Percentiles rank a stretch among this genome's conserved stretches.
These are phyloP conservation scores for Aspergillus pseudonomiae DNA, from an alignment of 2,329 filamentous ascomycete genomes.

Conservation along the genomic window DNA sequence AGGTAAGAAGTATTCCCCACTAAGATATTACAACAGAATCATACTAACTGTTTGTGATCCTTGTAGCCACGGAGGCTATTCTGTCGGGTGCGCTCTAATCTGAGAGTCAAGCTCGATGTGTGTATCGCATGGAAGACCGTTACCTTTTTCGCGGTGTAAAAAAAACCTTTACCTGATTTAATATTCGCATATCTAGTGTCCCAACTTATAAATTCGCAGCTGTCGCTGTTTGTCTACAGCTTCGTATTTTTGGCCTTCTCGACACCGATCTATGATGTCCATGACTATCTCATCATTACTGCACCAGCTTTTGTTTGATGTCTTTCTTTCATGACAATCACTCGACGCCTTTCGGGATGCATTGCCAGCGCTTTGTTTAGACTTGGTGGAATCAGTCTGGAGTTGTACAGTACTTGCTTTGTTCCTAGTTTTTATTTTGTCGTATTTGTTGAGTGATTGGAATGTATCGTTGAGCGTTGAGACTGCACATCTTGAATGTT, in stretches of 20 bases:
- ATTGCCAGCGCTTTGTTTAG: conserved; percentile 12
- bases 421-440: neutral
- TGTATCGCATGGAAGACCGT: neutral
- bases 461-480: conserved; percentile 12
- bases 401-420: conserved; percentile 17
- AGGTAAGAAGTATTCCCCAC: conserved; percentile 59
- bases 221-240: neutral
- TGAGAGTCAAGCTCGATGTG: neutral
- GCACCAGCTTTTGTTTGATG: neutral
- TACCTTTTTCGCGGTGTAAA: neutral
- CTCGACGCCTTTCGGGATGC: conserved; percentile 7
- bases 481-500: conserved; percentile 5
- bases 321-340: conserved; percentile 6
- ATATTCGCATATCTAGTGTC: neutral
- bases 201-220: neutral
- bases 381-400: conserved; percentile 9
- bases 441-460: conserved; percentile 1
- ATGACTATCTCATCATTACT: conserved; percentile 1
- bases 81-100: conserved; percentile 72
- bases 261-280: neutral
- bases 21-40: neutral
- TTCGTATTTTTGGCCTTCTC: neutral
- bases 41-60: conserved; percentile 31
- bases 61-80: conserved; percentile 72
- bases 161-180: neutral